These are phyloP conservation scores for Parachaetomium inaequale DNA, from an alignment of 495 filamentous ascomycete genomes.

Conservation along the genomic window DNA sequence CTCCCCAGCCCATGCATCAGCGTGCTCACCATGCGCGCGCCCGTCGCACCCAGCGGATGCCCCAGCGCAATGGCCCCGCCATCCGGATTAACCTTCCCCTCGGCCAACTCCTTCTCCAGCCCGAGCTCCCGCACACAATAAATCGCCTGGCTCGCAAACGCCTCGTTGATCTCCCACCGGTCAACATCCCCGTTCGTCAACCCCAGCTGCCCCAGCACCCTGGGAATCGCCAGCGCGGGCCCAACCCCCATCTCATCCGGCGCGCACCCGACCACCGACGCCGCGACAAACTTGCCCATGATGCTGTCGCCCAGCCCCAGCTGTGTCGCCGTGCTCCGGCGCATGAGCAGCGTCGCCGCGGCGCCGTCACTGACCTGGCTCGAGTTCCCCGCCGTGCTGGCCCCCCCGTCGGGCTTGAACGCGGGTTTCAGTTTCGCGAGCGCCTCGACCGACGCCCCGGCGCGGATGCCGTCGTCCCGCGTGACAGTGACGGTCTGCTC, in stretches of 20 bases:
- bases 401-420: slow-evolving; percentile 66
- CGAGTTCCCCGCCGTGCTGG: slow-evolving; percentile 83
- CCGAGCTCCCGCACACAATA: slow-evolving; percentile 76
- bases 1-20: slow-evolving; percentile 63
- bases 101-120: slow-evolving; percentile 54
- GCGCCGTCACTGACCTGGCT: slow-evolving; percentile 86
- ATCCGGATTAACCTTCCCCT: slow-evolving; percentile 77
- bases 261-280: slow-evolving; percentile 67
- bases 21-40: slow-evolving; percentile 75
- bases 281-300: slow-evolving; percentile 74
- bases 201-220: slow-evolving; percentile 63
- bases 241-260: slow-evolving; percentile 95
- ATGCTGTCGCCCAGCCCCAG: slow-evolving; percentile 66
- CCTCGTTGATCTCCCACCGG: slow-evolving; percentile 97
- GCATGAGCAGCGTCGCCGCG: slow-evolving; percentile 76
- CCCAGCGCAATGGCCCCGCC: slow-evolving; percentile 92
- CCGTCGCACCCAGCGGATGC: slow-evolving; percentile 90
- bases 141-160: slow-evolving; percentile 84
- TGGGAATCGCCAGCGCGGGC: slow-evolving; percentile 80
- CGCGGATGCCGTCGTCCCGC: slow-evolving; percentile 78
- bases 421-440: slow-evolving; percentile 80
- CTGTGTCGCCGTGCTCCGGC: slow-evolving; percentile 72
- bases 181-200: slow-evolving; percentile 65
- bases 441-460: slow-evolving; percentile 60
- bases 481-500: slow-evolving; percentile 52